Evolutionary conservation across 495 filamentous ascomycete genomes (phyloP).

Genomic region (Penicillium chermesinum): DNA sequence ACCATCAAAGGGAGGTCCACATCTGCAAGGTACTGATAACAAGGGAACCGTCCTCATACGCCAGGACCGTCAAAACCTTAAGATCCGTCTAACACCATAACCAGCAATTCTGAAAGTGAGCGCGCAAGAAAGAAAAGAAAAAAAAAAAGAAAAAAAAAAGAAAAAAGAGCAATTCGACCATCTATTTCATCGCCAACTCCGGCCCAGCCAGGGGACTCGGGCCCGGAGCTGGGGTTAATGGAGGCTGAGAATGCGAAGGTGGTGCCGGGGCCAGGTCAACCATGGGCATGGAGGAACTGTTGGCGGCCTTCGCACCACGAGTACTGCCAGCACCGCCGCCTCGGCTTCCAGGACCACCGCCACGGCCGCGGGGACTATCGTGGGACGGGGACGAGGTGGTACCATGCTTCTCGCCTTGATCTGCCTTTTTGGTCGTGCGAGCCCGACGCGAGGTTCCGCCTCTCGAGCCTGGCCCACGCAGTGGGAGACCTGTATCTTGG

Average conservation of each 20-base stretch:
- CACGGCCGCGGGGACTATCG: constrained; percentile 24
- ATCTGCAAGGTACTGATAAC: background rate
- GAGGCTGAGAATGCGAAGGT: constrained; percentile 16
- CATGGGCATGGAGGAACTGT: constrained; percentile 19
- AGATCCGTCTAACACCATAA: background rate
- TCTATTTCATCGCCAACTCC: constrained; percentile 19
- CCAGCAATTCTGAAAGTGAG: no score
- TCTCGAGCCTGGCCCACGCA: constrained; percentile 70
- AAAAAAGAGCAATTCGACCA: background rate
- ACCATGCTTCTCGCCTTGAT: constrained; percentile 52
- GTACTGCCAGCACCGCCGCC: constrained; percentile 28
- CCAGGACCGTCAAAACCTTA: background rate
- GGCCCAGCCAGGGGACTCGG: constrained; percentile 26
- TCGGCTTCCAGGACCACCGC: constrained; percentile 31
- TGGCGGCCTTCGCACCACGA: constrained; percentile 25
- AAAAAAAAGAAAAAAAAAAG: background rate
- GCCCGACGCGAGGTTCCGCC: constrained; percentile 80
- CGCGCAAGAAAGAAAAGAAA: no score
- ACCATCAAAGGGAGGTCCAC: background rate
- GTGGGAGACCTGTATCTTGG: constrained; percentile 43
- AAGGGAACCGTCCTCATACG: background rate
- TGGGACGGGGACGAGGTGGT: constrained; percentile 18
- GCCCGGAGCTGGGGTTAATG: constrained; percentile 20
- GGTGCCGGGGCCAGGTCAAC: constrained; percentile 25
- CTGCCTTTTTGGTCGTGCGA: constrained; percentile 71